Percentiles rank a stretch among this genome's conserved stretches.
Conservation (phyloP, 2,329 filamentous ascomycete species). For the Penicillium brevicompactum region DNA sequence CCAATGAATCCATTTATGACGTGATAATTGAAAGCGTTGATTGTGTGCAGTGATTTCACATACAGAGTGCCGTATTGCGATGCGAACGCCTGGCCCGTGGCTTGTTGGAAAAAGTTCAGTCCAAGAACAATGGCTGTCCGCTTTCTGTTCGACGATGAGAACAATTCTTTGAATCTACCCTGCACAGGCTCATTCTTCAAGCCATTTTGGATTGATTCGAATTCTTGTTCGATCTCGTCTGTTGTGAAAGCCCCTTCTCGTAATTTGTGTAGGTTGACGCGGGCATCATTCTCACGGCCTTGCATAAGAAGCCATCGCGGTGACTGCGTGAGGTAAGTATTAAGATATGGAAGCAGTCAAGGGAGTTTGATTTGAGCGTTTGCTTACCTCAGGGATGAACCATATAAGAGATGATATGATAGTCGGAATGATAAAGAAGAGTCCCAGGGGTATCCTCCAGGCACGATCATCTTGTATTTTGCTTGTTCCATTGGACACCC, state of each 20-base stretch:
- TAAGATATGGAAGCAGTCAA: neutral
- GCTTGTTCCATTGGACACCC: conserved; percentile 30
- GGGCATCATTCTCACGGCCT: conserved; percentile 32
- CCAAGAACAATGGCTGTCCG: conserved; percentile 23
- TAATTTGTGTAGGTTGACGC: conserved; percentile 25
- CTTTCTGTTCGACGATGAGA: conserved; percentile 21
- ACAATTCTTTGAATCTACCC: conserved; percentile 22
- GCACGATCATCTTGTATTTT: conserved; percentile 28
- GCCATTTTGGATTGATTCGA: neutral
- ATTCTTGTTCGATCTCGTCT: conserved; percentile 3
- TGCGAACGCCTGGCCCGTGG: conserved; percentile 24
- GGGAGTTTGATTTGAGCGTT: neutral
- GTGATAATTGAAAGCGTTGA: conserved; percentile 24
- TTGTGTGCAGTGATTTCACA: conserved; percentile 20
- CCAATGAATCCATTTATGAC: conserved; percentile 13
- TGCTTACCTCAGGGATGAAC: conserved; percentile 32
- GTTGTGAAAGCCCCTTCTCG: conserved; percentile 8
- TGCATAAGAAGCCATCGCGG: conserved; percentile 32
- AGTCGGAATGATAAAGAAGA: conserved; percentile 38
- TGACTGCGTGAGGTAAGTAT: conserved; percentile 7
- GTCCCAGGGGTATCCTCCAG: conserved; percentile 38
- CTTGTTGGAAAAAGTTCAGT: conserved; percentile 27
- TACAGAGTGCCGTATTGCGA: conserved; percentile 25
- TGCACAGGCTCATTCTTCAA: conserved; percentile 16
- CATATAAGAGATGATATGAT: conserved; percentile 29